Evolutionary conservation across 1,284 basidiomycete genomes (phyloP), one percentile per base, ranked within the genome.

Genomic region (Puccinia coronata): DNA sequence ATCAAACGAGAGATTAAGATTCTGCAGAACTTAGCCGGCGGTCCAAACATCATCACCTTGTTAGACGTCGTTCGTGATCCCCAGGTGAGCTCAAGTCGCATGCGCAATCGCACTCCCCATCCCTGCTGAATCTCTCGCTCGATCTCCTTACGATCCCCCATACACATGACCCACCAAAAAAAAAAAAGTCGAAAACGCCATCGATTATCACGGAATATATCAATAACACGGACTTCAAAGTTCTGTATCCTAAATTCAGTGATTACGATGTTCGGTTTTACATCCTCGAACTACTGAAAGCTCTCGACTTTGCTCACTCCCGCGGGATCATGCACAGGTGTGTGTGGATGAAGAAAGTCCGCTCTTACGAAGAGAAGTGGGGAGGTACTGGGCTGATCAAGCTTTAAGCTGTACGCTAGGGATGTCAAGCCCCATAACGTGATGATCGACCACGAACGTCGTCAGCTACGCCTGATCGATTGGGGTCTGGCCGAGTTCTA

Each of bases 1-100:
- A 98, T 99, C 88, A 98, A 98, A 89, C 91, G 96, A 83, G 96
- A 99, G 88, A 98, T 99, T 88, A 98, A 99, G 89, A 98, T 99
- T 84, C 88, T 99, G 53, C 95, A 97, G 87, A 98, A 98, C 87
- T 89, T 98, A 31, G 94, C 95, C 0, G 96, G 96, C 39, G 97
- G 97, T 28, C 96, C 96, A 14, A 86, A 99, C 92, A 88, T 92
- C 90, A 86, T 96, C 89, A 85, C 90, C 9, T 89, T 99, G 71
- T 88, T 98, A 82, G 96, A 99, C 85, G 95, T 98, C 83, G 97
- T 99, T 82, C 91, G 97, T 83, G 96, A 98, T 85, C 88, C 87
- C 71, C 88, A 89, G 86, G 87, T 87, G 67, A 82, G 86, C 43
- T 23, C 6, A 31, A 67, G 9, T 34, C 36, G 25, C 3, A 63